Base-by-base conservation (phyloP, 495 filamentous ascomycete species). In the Trypethelium eluteriae region DNA sequence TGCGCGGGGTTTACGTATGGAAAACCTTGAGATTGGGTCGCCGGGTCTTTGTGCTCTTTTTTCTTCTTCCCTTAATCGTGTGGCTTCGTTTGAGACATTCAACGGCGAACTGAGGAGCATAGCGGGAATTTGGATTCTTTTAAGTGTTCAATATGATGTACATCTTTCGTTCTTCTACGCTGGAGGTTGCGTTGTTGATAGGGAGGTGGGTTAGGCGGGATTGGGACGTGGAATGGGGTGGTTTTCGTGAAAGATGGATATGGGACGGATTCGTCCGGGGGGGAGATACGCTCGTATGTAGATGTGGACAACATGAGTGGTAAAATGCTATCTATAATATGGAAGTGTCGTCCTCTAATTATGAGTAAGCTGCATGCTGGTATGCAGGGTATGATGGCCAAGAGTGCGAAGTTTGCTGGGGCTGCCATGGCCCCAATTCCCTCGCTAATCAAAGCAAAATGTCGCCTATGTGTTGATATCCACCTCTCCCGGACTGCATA, bases 251-350 rank as follows among this genome's bases (percentile, higher is more conserved):
- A 10, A 9, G 53, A 32, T 59, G 49, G n/a, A 53, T 16, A 5
- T 16, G n/a, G 18, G n/a, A 53, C 2, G 49, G 49, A 25, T 5
- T 14, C 10, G 18, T 53, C 1, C 49, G 5, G 53, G 36, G 11
- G 4, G 18, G 14, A 44, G 41, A 44, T 7, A 44, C 14, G 41
- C 41, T 7, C 41, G 6, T 7, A 44, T 44, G 6, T 44, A 44
- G 41, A 32, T 3, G 53, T 4, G 7, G 53, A 59, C 5, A 14
- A 25, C 3, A 36, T 36, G 6, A 59, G 7, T 36, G 53, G 36
- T 59, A 36, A 14, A 59, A 14, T 59, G 7, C 36, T 59, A 59
- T 35, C 53, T 18, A 59, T 36, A 59, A 59, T 59, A 36, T 36
- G 34, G 18, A 59, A 59, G 36, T 35, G 1, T 59, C 36, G 53